Evolutionary conservation across 192 early-diverging fungal species (phyloP).

Genomic region (Umbelopsis sp.): DNA sequence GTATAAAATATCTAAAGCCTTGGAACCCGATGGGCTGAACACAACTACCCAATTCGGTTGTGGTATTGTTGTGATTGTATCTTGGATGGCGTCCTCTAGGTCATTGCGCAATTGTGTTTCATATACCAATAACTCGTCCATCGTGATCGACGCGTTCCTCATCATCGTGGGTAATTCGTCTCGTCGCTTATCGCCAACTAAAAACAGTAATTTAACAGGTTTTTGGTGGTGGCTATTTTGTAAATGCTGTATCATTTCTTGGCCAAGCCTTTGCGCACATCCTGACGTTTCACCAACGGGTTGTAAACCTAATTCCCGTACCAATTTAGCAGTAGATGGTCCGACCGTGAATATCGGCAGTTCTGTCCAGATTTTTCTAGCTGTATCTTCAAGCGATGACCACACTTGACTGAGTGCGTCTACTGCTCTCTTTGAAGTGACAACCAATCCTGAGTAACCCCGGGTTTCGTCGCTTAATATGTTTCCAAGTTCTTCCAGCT

Average conservation of each 20-base stretch:
- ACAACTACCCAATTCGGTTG: constrained; percentile 48
- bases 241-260: constrained; percentile 33
- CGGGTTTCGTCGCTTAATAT: background rate
- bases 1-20: constrained; percentile 13
- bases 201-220: constrained; percentile 38
- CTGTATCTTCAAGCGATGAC: background rate
- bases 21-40: constrained; percentile 62
- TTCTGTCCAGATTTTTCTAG: background rate
- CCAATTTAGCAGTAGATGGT: constrained; percentile 34
- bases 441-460: constrained; percentile 28
- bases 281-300: constrained; percentile 38
- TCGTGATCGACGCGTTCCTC: constrained; percentile 16
- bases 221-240: background rate
- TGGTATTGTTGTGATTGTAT: background rate
- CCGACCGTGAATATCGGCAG: constrained; percentile 45
- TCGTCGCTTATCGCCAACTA: constrained; percentile 55
- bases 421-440: constrained; percentile 47
- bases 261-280: constrained; percentile 40
- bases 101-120: constrained; percentile 27
- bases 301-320: constrained; percentile 26
- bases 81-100: constrained; percentile 21
- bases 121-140: constrained; percentile 48
- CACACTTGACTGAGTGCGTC: constrained; percentile 35
- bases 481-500: background rate
- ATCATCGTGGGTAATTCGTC: constrained; percentile 44